Percentiles rank a stretch among this genome's conserved stretches.
phyloP scores from a whole-genome alignment of 306 rosid species.

The Rosa chinensis region DNA sequence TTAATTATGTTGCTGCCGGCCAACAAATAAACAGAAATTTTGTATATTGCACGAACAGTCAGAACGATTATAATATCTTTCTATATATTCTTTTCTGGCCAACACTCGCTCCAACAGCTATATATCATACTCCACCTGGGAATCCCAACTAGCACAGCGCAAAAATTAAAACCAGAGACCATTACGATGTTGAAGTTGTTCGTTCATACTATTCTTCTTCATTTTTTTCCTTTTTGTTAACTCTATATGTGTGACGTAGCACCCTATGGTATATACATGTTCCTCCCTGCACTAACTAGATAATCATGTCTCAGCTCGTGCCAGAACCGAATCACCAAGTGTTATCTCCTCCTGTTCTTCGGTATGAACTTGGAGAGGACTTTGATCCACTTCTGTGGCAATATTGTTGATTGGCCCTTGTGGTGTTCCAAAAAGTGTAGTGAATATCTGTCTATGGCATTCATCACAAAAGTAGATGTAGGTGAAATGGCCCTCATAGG shows the following conservation, averaged over 20 bases:
- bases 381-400: slow-evolving; percentile 32
- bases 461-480: slow-evolving; percentile 87
- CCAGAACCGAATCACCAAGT: slow-evolving; percentile 29
- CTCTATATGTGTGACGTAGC: slow-evolving; percentile 38
- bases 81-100: slow-evolving; percentile 8
- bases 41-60: not conserved
- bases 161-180: not conserved
- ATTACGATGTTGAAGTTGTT: not conserved
- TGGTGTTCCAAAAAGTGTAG: slow-evolving; percentile 92
- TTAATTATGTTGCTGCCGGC: too few species aligned
- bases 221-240: not conserved
- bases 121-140: not conserved
- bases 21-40: not conserved
- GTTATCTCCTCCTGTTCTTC: slow-evolving; percentile 37
- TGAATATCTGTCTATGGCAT: slow-evolving; percentile 96
- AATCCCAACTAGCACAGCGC: not conserved
- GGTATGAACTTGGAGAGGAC: slow-evolving; percentile 27
- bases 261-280: slow-evolving; percentile 53
- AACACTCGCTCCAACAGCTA: slow-evolving; percentile 1
- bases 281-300: slow-evolving; percentile 29
- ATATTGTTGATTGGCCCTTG: slow-evolving; percentile 65
- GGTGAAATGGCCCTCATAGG: slow-evolving; percentile 96
- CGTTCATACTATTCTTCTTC: not conserved
- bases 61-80: slow-evolving; percentile 4
- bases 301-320: slow-evolving; percentile 9